Conservation (phyloP, 805 yeast genomes). For the Deakozyma indianensis region DNA sequence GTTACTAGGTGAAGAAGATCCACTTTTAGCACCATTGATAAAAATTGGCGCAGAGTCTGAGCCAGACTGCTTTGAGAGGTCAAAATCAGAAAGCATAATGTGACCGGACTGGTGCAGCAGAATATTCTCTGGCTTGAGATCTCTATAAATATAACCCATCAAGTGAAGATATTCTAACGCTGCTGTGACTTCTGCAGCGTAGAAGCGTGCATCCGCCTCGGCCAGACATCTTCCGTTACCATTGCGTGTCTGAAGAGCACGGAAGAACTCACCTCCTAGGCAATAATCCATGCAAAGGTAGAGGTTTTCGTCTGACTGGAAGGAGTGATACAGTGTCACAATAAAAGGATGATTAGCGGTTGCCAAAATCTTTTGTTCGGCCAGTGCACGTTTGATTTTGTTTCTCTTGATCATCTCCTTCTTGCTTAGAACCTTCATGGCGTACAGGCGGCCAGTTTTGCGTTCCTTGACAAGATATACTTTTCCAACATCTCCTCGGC, state of each 20-base stretch:
- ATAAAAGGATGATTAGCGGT: conserved; percentile 95
- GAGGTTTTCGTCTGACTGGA: conserved; percentile 82
- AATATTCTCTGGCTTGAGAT: conserved; percentile 92
- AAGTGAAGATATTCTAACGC: conserved; percentile 90
- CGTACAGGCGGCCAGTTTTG: conserved; percentile 57
- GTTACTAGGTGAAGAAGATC: conserved; percentile 21
- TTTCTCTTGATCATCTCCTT: conserved; percentile 91
- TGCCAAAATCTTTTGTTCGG: conserved; percentile 93
- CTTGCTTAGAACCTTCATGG: conserved; percentile 83
- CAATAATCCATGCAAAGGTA: conserved; percentile 97
- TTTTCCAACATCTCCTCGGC: conserved; percentile 96
- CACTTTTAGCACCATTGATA: conserved; percentile 22
- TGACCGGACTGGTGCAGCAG: conserved; percentile 93
- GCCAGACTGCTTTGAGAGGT: conserved; percentile 78
- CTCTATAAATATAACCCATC: conserved; percentile 95
- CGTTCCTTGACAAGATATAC: conserved; percentile 86
- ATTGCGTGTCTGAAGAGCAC: conserved; percentile 82
- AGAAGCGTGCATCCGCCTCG: conserved; percentile 83
- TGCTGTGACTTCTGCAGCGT: conserved; percentile 94
- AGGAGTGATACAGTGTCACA: conserved; percentile 89
- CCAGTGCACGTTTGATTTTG: conserved; percentile 85
- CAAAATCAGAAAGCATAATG: conserved; percentile 95
- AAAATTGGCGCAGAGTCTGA: conserved; percentile 65
- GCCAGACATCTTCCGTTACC: conserved; percentile 60
- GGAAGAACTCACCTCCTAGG: conserved; percentile 97